Evolutionary conservation across 208 protist species (phyloP), one percentile per base, ranked within the genome.

Genomic region (Trypanosoma platydactyli): DNA sequence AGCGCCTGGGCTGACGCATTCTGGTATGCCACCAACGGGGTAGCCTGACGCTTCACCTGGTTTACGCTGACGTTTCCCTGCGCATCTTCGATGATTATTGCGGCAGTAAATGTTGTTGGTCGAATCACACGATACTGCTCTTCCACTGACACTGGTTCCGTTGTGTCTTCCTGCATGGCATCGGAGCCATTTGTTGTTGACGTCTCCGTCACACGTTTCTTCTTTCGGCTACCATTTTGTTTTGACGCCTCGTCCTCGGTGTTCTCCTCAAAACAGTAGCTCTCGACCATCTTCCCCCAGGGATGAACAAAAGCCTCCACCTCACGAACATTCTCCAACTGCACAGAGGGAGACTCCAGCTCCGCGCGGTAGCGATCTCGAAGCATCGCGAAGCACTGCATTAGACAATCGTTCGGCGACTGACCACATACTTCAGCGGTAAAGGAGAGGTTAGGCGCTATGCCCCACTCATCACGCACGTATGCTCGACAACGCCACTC

Each of bases 401-500:
- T 73, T 12, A 96, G 69, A 6, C 84, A 86, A 33, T 80, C 76
- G 52, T 83, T 83, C 0, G 90, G 81, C 1, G 75, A 81, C 44
- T 81, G 71, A 24, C 87, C 86, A 38, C 24, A 20, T 15, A 25
- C 63, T 64, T 90, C 83, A 4, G 61, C 60, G 18, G 72, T 82
- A 22, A 91, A 78, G n/a, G 54, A 42, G 27, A 83, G 76, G 42
- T 64, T 83, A 1, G 80, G 69, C 15, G 74, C 71, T 16, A 83
- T 67, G 48, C 74, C 77, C 90, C 90, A 96, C 59, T 96, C 87
- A 45, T 94, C 86, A 53, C 87, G 86, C 48, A 88, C 73, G 68
- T 96, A 96, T 54, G 81, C 87, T 9, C 90, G 81, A 45, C 90
- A 96, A 25, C 80, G 77, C 82, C 83, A 96, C 54, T 57, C 54